Evolutionary conservation across 2,329 filamentous ascomycete genomes (phyloP).

Genomic region (Diaporthe ilicicola): DNA sequence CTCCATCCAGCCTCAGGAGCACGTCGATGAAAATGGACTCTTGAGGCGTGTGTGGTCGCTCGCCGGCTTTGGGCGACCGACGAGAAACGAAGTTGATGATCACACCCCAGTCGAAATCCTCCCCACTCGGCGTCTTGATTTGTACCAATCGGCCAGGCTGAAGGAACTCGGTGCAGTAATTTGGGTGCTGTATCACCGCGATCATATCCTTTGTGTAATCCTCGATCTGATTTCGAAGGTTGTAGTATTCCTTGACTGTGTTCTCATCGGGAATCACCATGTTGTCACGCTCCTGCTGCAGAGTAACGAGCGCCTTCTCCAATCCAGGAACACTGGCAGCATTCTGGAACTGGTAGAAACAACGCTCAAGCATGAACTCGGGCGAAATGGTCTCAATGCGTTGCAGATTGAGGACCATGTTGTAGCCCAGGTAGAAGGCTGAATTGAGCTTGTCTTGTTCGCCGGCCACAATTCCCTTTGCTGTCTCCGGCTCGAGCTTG

Average conservation of each 20-base stretch:
- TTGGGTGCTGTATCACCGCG: constrained; percentile 89
- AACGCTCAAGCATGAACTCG: constrained; percentile 98
- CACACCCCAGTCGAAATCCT: constrained; percentile 95
- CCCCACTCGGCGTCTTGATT: constrained; percentile 77
- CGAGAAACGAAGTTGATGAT: constrained; percentile 78
- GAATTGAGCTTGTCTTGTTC: constrained; percentile 98
- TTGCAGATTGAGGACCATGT: constrained; percentile 97
- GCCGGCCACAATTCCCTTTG: constrained; percentile 93
- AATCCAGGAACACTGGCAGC: constrained; percentile 84
- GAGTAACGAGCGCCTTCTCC: constrained; percentile 81
- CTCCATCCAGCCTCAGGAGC: constrained; percentile 68
- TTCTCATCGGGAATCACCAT: constrained; percentile 86
- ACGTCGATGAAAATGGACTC: constrained; percentile 87
- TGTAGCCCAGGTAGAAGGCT: constrained; percentile 97
- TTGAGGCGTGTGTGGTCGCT: constrained; percentile 75
- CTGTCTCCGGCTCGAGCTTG: constrained; percentile 93
- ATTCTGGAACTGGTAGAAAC: constrained; percentile 98
- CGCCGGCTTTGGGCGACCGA: constrained; percentile 70
- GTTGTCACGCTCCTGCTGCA: constrained; percentile 78
- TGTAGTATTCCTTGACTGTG: constrained; percentile 93
- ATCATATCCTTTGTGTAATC: constrained; percentile 89
- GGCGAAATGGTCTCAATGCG: constrained; percentile 99
- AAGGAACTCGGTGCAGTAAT: constrained; percentile 84
- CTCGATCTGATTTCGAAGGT: constrained; percentile 84
- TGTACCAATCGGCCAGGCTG: constrained; percentile 88